Base-by-base conservation (phyloP, 2,329 filamentous ascomycete species). In the Paraphoma sp. region DNA sequence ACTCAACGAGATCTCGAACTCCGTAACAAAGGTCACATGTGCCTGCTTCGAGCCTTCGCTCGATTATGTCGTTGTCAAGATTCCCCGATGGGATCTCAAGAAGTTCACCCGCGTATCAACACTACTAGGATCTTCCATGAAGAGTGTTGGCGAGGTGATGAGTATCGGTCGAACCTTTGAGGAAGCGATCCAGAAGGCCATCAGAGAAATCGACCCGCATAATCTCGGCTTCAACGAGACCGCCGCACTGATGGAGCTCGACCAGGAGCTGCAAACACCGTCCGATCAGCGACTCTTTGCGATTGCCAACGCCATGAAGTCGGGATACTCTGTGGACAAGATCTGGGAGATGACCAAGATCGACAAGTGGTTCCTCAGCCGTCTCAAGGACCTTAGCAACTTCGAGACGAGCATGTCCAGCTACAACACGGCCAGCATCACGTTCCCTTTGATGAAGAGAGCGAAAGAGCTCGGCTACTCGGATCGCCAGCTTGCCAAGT, bases 81-180 rank as follows among this genome's bases (percentile, higher is more conserved):
- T 99, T 82, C 95, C 95, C 45, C 87, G 95, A 68, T 99, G 95
- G 95, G 95, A 99, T 80, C 80, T 99, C 73, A 98, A 98, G 84
- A 99, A 99, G 81, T 99, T 99, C 80, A 96, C 92, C 29, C 89
- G 95, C 65, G 95, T 98, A 18, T 98, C 94, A 4, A 98, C 93
- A 1, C 90, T 96, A 73, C 89, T 99, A 23, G 94, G 93, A 30
- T 98, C 95, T 3, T 97, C 94, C 11, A 99, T 99, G 95, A 99
- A 98, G 89, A 97, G 92, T 86, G 93, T 99, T 51, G 95, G 95
- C 73, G 95, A 99, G 77, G 95, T 99, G 65, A 98, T 99, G 95
- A 94, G 91, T 71, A 97, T 99, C 67, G 95, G 95, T 54, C 85
- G 95, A 64, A 96, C 91, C 0, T 99, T 99, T 68, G 95, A 99